Evolutionary conservation across 2,329 filamentous ascomycete genomes (phyloP), one percentile per base, ranked within the genome.

Genomic region (Paracamarosporium sp.): DNA sequence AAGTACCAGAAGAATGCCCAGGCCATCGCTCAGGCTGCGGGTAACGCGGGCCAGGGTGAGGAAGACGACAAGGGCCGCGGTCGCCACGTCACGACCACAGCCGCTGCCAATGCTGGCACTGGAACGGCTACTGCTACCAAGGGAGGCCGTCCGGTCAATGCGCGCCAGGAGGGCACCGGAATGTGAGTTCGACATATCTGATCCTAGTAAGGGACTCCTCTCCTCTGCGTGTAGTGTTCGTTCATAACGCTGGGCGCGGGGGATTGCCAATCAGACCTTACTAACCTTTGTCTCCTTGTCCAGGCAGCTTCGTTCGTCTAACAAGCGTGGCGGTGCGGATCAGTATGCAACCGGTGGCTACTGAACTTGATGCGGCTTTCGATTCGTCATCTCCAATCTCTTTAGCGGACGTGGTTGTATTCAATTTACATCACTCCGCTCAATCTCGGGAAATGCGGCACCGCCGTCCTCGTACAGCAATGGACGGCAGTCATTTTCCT

Each of bases 1-100:
- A 98, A 98, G 85, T 97, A 98, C 85, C 93, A 97, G 87, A 97
- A 97, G 89, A 98, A 97, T 72, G 93, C 93, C 54, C 92, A 96
- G 82, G 93, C 93, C 74, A 96, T 96, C 78, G 91, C 92, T 68
- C 90, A 94, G 79, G 91, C 90, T 68, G 88, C 88, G 66, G 88
- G 85, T 67, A 84, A 86, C 70, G 83, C 87, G 73, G 81, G 81
- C 57, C 83, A 86, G 78, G 87, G 86, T 67, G 84, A 86, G 61
- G 90, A 93, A 65, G 90, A 93, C 17, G 91, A 95, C 73, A 92
- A 93, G 81, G 87, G 87, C 68, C 88, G 88, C 76, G 74, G 73
- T 61, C 79, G 79, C 59, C 75, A 77, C 60, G 74, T 77, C 69
- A 85, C 85, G 71, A 87, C 88, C 73, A 86, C 88, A 69, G 86